Percentiles rank a stretch among this genome's conserved stretches.
Conservation (phyloP, 2,329 filamentous ascomycete species). For the Sphaerulina vaccinii region DNA sequence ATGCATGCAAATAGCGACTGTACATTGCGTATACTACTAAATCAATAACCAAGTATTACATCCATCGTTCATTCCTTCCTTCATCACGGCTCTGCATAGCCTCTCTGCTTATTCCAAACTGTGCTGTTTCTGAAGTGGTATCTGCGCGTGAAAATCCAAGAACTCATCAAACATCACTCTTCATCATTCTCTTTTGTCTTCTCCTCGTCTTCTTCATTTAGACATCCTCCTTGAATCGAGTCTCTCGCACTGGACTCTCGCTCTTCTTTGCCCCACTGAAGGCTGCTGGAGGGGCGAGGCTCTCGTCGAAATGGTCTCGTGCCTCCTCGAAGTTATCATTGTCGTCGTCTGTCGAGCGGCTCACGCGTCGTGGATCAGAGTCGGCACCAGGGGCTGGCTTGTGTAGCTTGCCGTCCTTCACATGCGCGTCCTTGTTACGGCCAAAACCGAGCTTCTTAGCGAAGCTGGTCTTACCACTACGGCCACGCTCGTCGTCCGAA, state of each 20-base stretch:
- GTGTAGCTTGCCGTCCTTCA: conserved; percentile 10
- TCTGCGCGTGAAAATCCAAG: conserved; percentile 3
- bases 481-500: conserved; percentile 33
- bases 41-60: background rate
- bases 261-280: conserved; percentile 40
- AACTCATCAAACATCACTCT: background rate
- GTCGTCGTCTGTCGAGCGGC: conserved; percentile 34
- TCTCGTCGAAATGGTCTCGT: conserved; percentile 51
- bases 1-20: background rate
- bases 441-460: conserved; percentile 35
- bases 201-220: conserved; percentile 24
- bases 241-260: conserved; percentile 51
- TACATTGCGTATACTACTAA: background rate
- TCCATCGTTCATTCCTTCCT: background rate
- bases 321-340: conserved; percentile 55
- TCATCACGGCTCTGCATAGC: background rate
- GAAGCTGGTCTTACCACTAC: conserved; percentile 29
- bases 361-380: conserved; percentile 1
- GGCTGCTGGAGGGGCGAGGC: conserved; percentile 43
- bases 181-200: background rate
- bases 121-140: conserved; percentile 1
- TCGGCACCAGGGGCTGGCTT: conserved; percentile 2
- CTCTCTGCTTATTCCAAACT: background rate
- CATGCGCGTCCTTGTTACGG: conserved; percentile 24
- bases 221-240: conserved; percentile 60